A percentile compares a stretch with the other conserved stretches of the same genome.
Evolutionary conservation across 805 yeast genomes (phyloP).

Genomic region (Ogataea philodendri): DNA sequence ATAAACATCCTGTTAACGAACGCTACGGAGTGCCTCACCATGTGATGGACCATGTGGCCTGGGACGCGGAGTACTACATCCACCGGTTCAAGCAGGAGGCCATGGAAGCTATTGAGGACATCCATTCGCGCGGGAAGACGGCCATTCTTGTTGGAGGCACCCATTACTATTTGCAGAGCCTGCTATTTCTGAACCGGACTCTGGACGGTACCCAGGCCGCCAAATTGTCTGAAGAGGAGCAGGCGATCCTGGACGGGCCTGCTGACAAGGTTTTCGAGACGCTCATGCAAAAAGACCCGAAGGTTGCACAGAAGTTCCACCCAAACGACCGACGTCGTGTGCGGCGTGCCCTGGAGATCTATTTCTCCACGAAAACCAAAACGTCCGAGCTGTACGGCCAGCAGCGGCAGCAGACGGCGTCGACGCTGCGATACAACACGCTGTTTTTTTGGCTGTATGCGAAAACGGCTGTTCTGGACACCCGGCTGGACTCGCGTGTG

Average conservation of each 20-base stretch:
- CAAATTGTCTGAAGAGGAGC: slow-evolving; percentile 33
- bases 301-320: slow-evolving; percentile 76
- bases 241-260: slow-evolving; percentile 52
- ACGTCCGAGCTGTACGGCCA: slow-evolving; percentile 70
- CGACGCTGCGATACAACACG: slow-evolving; percentile 55
- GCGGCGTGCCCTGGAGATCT: slow-evolving; percentile 78
- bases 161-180: slow-evolving; percentile 82
- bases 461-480: slow-evolving; percentile 52
- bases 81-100: slow-evolving; percentile 81
- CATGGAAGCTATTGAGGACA: slow-evolving; percentile 53
- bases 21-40: slow-evolving; percentile 78
- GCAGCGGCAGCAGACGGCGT: slow-evolving; percentile 50
- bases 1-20: slow-evolving; percentile 84
- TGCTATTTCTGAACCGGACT: slow-evolving; percentile 69
- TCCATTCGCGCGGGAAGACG: slow-evolving; percentile 63
- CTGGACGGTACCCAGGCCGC: slow-evolving; percentile 37
- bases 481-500: slow-evolving; percentile 73
- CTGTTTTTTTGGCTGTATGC: slow-evolving; percentile 83
- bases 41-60: slow-evolving; percentile 76
- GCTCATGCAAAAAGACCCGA: slow-evolving; percentile 61
- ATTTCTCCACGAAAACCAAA: slow-evolving; percentile 57
- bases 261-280: slow-evolving; percentile 46
- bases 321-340: slow-evolving; percentile 85
- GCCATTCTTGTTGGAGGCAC: slow-evolving; percentile 97
- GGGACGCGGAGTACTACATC: slow-evolving; percentile 80